Base-by-base conservation (phyloP, 805 yeast genomes). In the Pichia thaimueangensis region DNA sequence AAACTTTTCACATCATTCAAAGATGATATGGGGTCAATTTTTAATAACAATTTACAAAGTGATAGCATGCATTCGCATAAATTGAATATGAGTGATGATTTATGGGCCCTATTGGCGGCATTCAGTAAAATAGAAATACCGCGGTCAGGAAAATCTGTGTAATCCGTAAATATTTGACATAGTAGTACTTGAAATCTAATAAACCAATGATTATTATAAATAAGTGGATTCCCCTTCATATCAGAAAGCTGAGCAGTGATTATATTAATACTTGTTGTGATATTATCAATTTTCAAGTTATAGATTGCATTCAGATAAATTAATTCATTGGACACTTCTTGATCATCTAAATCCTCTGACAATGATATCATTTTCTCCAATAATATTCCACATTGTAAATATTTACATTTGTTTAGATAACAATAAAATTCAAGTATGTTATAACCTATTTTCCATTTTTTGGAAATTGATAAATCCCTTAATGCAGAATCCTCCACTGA, bases 41-140 rank as follows among this genome's bases (percentile, higher is more conserved):
- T 58, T 32, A 69, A 58, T 16, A 81, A 53, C 3, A 76, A 58
- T 13, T 70, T 64, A 21, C 73, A 62, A 22, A 83, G 57, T 3
- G 69, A 56, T 6, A 76, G 43, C 3, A 73, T 53, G 0, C 78
- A 75, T 45, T 76, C 78, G 1, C 72, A 64, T 1, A 69, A 57
- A 8, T 73, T 55, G 0, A 71, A 56, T 3, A 66, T 57, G 41
- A 74, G 66, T 2, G 81, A 76, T 8, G 73, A 64, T 4, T 57
- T 53, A 17, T 68, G 67, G 0, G 83, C 73, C 11, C 67, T 52
- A 36, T 71, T 69, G 2, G 82, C 58, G 39, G 77, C 68, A 47
- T 74, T 75, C 6, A 74, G 54, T 0, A 79, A 52, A 16, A 71
- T 53, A 0, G 82, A 70, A 8, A 81, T 48, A 0, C 74, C 76